phyloP scores from a whole-genome alignment of 2,329 filamentous ascomycete genomes.

The Ophiognomonia clavigignenti-juglandacearum region DNA sequence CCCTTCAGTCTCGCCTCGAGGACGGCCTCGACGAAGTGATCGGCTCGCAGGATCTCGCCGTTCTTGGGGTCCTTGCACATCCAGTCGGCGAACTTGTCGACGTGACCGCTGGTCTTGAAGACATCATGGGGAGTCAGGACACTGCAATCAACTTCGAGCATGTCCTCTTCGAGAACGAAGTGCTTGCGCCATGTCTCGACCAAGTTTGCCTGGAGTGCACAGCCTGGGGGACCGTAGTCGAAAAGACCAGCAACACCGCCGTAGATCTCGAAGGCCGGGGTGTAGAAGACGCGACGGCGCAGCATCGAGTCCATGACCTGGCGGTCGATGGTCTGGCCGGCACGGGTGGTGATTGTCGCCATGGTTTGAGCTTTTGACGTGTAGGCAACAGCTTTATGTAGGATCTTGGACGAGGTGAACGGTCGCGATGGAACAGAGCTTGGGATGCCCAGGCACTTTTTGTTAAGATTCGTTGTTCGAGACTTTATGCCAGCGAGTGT shows the following conservation, averaged over 20 bases:
- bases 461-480: conserved; percentile 9
- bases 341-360: conserved; percentile 61
- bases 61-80: conserved; percentile 99
- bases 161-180: conserved; percentile 89
- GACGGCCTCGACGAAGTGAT: conserved; percentile 94
- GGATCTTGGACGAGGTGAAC: conserved; percentile 3
- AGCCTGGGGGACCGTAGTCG: conserved; percentile 89
- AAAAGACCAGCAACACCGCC: conserved; percentile 84
- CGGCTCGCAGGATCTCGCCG: conserved; percentile 91
- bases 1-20: conserved; percentile 83
- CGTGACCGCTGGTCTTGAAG: conserved; percentile 92
- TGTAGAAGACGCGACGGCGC: conserved; percentile 87
- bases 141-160: conserved; percentile 92
- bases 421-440: conserved; percentile 7
- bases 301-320: conserved; percentile 77
- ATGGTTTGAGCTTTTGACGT: conserved; percentile 1
- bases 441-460: conserved; percentile 4
- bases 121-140: conserved; percentile 91
- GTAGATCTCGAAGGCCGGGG: conserved; percentile 93
- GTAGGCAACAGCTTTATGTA: background rate
- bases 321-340: conserved; percentile 86
- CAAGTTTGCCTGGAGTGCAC: conserved; percentile 80
- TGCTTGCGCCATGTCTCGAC: conserved; percentile 89
- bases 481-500: conserved; percentile 20
- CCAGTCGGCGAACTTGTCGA: conserved; percentile 97